A percentile compares a stretch with the other conserved stretches of the same genome.
Conservation (phyloP, 768 basidiomycete genomes). For the Mycena leptocephala region DNA sequence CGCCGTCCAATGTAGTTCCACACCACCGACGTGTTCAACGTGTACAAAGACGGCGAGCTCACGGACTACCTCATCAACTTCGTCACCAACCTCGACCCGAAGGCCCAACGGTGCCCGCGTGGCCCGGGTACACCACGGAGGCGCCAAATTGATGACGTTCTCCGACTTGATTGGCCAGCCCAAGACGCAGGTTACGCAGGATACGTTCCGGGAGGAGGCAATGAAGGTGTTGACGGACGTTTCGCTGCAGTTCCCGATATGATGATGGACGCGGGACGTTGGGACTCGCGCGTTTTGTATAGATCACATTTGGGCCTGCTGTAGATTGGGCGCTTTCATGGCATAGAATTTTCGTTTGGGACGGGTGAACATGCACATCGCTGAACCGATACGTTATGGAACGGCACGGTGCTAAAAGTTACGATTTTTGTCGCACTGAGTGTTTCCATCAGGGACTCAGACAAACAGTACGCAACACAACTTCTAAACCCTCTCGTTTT, state of each 20-base stretch:
- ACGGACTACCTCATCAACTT: conserved; percentile 55
- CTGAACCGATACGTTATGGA: too few species aligned
- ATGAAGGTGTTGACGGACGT: conserved; percentile 54
- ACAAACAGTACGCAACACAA: too few species aligned
- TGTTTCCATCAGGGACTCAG: too few species aligned
- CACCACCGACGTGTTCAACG: conserved; percentile 57
- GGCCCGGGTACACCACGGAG: conserved; percentile 59
- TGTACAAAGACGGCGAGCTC: conserved; percentile 59
- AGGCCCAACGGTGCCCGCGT: conserved; percentile 53
- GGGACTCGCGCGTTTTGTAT: too few species aligned
- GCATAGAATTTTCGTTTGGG: too few species aligned
- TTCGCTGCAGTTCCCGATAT: conserved; percentile 48
- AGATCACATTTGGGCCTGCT: too few species aligned
- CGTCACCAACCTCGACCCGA: conserved; percentile 56
- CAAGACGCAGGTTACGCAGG: conserved; percentile 48
- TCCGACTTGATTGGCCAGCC: conserved; percentile 38
- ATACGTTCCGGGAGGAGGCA: conserved; percentile 59
- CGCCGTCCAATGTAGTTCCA: conserved; percentile 49
- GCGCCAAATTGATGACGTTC: conserved; percentile 57
- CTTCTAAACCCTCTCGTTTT: too few species aligned
- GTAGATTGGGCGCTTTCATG: too few species aligned
- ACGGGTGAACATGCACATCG: too few species aligned
- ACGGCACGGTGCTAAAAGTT: too few species aligned
- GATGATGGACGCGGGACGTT: background rate
- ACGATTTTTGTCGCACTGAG: too few species aligned